phyloP scores from a whole-genome alignment of 2,329 filamentous ascomycete genomes.

The Venturia oleaginea region DNA sequence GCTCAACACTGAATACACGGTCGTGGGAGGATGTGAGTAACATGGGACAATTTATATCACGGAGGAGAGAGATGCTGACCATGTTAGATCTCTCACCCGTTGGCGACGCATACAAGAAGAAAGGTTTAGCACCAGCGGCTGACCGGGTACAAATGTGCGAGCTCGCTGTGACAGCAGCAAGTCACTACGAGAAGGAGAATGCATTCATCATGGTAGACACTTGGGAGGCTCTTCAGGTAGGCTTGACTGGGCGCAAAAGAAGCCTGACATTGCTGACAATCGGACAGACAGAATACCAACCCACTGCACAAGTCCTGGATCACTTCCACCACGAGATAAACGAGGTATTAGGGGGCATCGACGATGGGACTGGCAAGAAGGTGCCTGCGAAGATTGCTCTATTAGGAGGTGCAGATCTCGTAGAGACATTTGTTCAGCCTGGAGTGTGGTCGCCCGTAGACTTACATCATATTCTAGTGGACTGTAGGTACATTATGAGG shows the following conservation, averaged over 20 bases:
- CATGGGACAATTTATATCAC: neutral
- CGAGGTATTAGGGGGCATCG: conserved; percentile 14
- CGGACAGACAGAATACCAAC: conserved; percentile 13
- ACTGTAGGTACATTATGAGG: conserved; percentile 8
- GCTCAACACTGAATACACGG: conserved; percentile 14
- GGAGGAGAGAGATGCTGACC: neutral
- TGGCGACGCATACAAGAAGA: conserved; percentile 17
- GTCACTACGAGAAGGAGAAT: neutral
- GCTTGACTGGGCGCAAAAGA: neutral
- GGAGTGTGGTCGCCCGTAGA: conserved; percentile 16
- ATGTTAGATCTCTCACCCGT: conserved; percentile 14
- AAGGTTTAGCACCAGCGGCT: conserved; percentile 13
- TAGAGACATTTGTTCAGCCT: conserved; percentile 15
- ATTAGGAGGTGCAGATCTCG: conserved; percentile 15
- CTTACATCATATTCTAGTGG: conserved; percentile 15
- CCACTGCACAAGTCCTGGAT: conserved; percentile 14
- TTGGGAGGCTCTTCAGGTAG: conserved; percentile 16
- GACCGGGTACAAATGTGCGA: conserved; percentile 16
- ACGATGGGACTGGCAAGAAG: conserved; percentile 13
- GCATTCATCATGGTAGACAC: conserved; percentile 15
- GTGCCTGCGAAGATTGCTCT: conserved; percentile 13
- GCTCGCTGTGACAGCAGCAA: conserved; percentile 10
- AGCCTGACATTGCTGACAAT: neutral
- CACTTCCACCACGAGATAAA: conserved; percentile 17
- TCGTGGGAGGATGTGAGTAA: conserved; percentile 15